Evolutionary conservation across 768 basidiomycete genomes (phyloP), one percentile per base, ranked within the genome.

Genomic region (Aureoboletus auriporus): DNA sequence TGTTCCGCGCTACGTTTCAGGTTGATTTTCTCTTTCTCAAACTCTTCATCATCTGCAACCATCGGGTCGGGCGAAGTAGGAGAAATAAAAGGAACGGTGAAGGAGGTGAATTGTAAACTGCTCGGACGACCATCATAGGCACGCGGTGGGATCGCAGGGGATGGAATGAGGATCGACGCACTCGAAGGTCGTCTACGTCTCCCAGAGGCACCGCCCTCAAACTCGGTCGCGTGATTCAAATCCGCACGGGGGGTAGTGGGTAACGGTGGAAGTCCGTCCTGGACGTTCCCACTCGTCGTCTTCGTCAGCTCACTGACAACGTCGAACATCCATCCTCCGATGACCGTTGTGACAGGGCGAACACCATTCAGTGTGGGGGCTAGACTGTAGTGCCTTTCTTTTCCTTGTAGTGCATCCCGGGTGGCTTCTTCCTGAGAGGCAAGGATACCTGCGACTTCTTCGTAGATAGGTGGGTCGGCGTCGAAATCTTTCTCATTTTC

Each of bases 291-390:
- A 23, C 49, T 42, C 4, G 43, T 50, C 4, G 66, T 57, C 44
- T 65, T 68, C 1, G 83, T 82, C 16, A 89, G 67, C 40, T 87
- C 86, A 0, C 80, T 75, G 31, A 91, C 75, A 48, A 76, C 88
- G 33, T 92, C 87, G 49, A 89, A 78, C 89, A 90, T 89, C 89
- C 89, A 91, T 54, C 80, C 80, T n/a, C 83, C 82, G 20, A 85
- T 69, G 6, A 44, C 47, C 51, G 39, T 60, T 0, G 84, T 81
- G 37, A 82, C 60, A 1, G 80, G 82, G 6, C 83, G 78, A 28
- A 80, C 69, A 5, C 67, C 56, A 17, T 44, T 53, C 31, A 65
- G 42, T 5, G 64, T 64, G 0, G 66, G 68, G 1, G 65, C 67
- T 36, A 77, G 63, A 50, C 75, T 78, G 47, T 75, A 70, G 37